A percentile compares a stretch with the other conserved stretches of the same genome.
Conservation (phyloP, 805 yeast genomes). For the Zygosaccharomyces pseudorouxii region DNA sequence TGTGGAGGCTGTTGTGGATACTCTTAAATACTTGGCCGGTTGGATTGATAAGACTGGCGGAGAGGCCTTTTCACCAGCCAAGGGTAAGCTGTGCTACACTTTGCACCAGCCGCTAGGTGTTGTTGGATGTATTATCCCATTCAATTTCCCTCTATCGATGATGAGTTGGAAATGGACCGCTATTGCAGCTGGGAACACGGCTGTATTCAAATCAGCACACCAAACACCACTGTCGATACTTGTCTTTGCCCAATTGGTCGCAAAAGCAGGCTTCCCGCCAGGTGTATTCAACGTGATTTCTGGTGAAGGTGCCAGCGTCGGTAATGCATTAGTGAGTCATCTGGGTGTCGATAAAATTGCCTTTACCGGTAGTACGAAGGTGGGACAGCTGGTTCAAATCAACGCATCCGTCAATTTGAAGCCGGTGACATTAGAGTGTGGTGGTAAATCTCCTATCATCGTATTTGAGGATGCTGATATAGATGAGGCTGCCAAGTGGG, state of each 20-base stretch:
- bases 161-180: conserved; percentile 48
- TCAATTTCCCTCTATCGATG: conserved; percentile 50
- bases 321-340: conserved; percentile 45
- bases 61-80: conserved; percentile 54
- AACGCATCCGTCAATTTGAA: conserved; percentile 43
- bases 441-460: conserved; percentile 48
- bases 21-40: conserved; percentile 65
- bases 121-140: conserved; percentile 49
- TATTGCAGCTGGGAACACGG: conserved; percentile 45
- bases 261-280: conserved; percentile 45
- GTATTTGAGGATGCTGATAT: conserved; percentile 46
- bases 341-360: conserved; percentile 47
- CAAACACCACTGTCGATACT: conserved; percentile 47
- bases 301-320: conserved; percentile 44
- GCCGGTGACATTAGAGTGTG: conserved; percentile 48
- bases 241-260: conserved; percentile 40
- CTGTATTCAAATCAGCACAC: conserved; percentile 47
- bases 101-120: conserved; percentile 52
- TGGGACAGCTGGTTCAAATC: conserved; percentile 43
- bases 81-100: conserved; percentile 50
- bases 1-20: conserved; percentile 51
- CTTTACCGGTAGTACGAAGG: conserved; percentile 51
- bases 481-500: conserved; percentile 48
- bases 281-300: conserved; percentile 47
- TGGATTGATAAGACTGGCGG: conserved; percentile 71